phyloP scores from a whole-genome alignment of 495 filamentous ascomycete genomes.

The Aspergillus funiculosus region DNA sequence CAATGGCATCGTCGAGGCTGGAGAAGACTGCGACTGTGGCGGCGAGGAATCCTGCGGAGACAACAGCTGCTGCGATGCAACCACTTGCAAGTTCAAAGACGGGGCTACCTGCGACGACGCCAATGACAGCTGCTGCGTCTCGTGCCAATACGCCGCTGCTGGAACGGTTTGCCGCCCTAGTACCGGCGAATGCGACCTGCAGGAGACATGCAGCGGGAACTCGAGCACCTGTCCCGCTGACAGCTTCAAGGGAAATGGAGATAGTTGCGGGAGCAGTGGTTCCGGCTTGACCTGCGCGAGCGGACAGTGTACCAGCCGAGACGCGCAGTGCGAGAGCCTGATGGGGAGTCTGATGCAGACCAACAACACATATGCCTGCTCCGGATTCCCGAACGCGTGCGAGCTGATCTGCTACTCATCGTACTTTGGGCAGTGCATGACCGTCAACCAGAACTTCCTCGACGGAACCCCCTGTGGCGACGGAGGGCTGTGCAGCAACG shows the following conservation, averaged over 20 bases:
- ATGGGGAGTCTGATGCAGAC: conserved; percentile 71
- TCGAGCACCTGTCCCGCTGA: conserved; percentile 70
- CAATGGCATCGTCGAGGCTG: conserved; percentile 92
- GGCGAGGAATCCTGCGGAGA: conserved; percentile 61
- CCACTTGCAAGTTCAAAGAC: conserved; percentile 79
- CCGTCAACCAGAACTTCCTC: conserved; percentile 87
- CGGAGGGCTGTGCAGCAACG: conserved; percentile 72
- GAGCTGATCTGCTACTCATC: conserved; percentile 69
- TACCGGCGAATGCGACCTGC: conserved; percentile 73
- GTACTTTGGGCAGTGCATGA: conserved; percentile 50
- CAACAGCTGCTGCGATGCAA: conserved; percentile 79
- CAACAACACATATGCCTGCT: conserved; percentile 81
- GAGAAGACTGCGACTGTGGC: conserved; percentile 95
- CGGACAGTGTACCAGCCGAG: conserved; percentile 90
- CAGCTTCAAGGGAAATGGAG: conserved; percentile 61
- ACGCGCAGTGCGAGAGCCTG: conserved; percentile 81
- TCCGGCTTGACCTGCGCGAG: conserved; percentile 72
- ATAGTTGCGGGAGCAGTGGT: conserved; percentile 53
- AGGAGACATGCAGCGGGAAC: conserved; percentile 74
- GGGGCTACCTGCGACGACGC: conserved; percentile 77
- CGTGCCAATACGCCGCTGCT: conserved; percentile 65
- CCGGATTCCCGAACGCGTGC: conserved; percentile 54
- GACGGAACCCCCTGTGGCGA: conserved; percentile 86
- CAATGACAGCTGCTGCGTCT: conserved; percentile 83
- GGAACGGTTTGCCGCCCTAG: conserved; percentile 72